Base-by-base conservation (phyloP, 139 green algal species). In the Chlorella ohadii region DNA sequence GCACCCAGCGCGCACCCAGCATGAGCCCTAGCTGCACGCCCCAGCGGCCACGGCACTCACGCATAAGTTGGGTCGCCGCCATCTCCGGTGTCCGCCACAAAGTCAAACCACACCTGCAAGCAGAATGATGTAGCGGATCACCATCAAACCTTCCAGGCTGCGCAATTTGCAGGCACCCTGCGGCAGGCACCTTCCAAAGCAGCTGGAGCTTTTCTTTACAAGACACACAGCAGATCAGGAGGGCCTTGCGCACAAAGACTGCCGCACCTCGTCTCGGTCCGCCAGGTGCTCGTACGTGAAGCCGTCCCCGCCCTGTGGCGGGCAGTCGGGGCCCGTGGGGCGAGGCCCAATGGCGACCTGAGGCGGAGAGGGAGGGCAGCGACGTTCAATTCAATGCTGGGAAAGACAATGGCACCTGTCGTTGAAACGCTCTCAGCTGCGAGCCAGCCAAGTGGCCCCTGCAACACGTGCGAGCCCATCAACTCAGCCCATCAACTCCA, bases 41-140 rank as follows among this genome's bases (percentile, higher is more conserved):
- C 59, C 59, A 28, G 22, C 19, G 5, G 6, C 41, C 39, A 13
- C 1, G 25, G 27, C 3, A 27, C 76, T 82, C 59, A 82, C 1
- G 92, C 82, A 79, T 98, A 98, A 1, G 95, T 98, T 28, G 94
- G 77, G 87, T 97, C 90, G 56, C 95, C 95, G 59, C 95, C 95
- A 79, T 98, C 95, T 1, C 95, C 95, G 27, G 93, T 96, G 86
- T 96, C 94, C 4, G 94, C 95, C 23, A 91, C 92, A 87, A 98
- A 98, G 87, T 98, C 95, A n/a, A 97, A 66, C 94, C 94, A 98
- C 41, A 96, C 68, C 51, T 59, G 51, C 51, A 6, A 9, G 44
- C 44, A 6, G 44, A 51, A 9, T 16, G 44, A 9, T 51, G 44
- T 51, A 51, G 9, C 9, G 44, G 44, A n/a, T n/a, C 44, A 51